phyloP scores from a whole-genome alignment of 768 basidiomycete species.

The Naematelia aurantialba region DNA sequence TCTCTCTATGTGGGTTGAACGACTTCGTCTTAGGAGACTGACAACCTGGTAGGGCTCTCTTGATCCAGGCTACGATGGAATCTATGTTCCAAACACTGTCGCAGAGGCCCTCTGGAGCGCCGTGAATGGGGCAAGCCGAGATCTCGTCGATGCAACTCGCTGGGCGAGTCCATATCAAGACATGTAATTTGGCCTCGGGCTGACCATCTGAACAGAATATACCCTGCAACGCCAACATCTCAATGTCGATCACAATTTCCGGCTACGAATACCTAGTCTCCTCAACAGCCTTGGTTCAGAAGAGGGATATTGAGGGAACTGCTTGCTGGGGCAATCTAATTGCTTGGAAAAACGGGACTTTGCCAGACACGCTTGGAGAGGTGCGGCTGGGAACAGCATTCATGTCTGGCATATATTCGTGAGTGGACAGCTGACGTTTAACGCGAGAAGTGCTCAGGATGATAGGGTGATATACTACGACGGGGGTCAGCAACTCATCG shows the following conservation, averaged over 20 bases:
- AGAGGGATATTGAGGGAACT: constrained; percentile 13
- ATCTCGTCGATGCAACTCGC: constrained; percentile 26
- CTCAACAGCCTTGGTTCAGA: constrained; percentile 34
- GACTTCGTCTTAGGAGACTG: too few species aligned
- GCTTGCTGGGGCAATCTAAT: constrained; percentile 41
- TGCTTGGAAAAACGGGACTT: constrained; percentile 41
- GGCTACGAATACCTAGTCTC: constrained; percentile 34
- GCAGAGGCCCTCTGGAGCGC: constrained; percentile 31
- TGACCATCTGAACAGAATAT: constrained; percentile 31
- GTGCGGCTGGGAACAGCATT: constrained; percentile 48
- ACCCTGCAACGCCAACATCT: constrained; percentile 40
- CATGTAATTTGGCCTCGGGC: too few species aligned
- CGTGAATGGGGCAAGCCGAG: constrained; percentile 27
- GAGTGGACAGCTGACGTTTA: constrained; percentile 10
- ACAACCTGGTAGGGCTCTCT: constrained; percentile 39
- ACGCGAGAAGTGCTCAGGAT: constrained; percentile 8
- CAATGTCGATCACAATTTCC: constrained; percentile 36
- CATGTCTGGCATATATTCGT: constrained; percentile 44
- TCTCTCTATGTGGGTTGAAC: constrained; percentile 26
- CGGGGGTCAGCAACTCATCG: constrained; percentile 30
- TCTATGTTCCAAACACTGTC: constrained; percentile 34
- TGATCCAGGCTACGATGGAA: constrained; percentile 44
- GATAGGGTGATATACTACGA: constrained; percentile 37
- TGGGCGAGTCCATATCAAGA: constrained; percentile 42
- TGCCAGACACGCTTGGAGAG: constrained; percentile 35